phyloP scores from a whole-genome alignment of 108 stramenopile species.

The Seminavis robusta region DNA sequence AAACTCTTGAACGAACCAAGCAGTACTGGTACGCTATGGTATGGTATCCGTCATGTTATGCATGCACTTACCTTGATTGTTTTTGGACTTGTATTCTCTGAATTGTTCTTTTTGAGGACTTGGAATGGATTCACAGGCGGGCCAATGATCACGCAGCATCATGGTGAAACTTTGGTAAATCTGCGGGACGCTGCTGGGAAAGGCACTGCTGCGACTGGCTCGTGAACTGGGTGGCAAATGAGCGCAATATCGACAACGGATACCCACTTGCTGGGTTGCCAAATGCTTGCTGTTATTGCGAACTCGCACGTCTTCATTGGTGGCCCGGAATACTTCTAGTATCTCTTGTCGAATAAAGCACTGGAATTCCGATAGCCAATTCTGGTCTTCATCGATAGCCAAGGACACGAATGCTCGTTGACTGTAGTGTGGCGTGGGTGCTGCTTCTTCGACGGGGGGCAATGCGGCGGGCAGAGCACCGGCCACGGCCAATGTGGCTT shows the following conservation, averaged over 20 bases:
- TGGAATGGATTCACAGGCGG: no score
- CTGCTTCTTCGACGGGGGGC: not conserved
- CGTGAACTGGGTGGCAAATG: slow-evolving; percentile 19
- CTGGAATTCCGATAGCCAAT: slow-evolving; percentile 47
- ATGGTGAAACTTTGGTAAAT: slow-evolving; percentile 50
- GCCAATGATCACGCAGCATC: slow-evolving; percentile 50
- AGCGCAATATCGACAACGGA: slow-evolving; percentile 47
- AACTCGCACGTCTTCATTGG: slow-evolving; percentile 25
- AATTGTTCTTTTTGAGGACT: no score
- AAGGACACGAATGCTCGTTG: no score
- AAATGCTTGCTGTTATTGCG: no score
- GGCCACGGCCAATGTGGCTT: not conserved
- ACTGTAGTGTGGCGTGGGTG: not conserved
- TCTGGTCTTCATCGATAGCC: slow-evolving; percentile 41
- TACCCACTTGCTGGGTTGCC: slow-evolving; percentile 37
- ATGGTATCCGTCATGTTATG: no score
- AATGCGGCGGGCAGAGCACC: not conserved
- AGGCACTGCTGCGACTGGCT: slow-evolving; percentile 32
- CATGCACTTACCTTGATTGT: no score
- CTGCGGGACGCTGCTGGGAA: slow-evolving; percentile 32
- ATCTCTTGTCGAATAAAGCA: slow-evolving; percentile 44
- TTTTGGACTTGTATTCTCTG: no score
- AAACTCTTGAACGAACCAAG: no score
- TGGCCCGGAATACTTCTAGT: slow-evolving; percentile 42
- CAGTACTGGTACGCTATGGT: no score